Conservation (phyloP, 176 grass and related monocot species). For the Alloteropsis semialata region DNA sequence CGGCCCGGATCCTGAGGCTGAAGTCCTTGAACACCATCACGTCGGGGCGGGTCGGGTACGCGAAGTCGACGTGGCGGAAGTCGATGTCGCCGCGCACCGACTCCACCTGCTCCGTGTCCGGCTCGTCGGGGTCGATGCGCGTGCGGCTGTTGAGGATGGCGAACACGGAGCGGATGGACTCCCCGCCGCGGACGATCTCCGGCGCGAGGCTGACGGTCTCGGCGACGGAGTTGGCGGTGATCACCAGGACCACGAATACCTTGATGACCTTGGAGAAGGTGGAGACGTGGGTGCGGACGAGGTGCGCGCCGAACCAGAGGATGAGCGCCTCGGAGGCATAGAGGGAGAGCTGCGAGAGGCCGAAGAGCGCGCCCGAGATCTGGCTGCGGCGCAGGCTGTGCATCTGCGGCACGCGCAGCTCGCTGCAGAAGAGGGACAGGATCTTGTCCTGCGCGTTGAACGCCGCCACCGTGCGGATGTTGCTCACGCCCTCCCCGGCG, state of each 20-base stretch:
- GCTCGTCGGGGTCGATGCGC: conserved; percentile 68
- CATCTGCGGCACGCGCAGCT: conserved; percentile 65
- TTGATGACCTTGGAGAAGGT: conserved; percentile 97
- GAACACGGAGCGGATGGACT: conserved; percentile 84
- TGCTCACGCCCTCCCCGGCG: conserved; percentile 81
- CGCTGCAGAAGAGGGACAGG: conserved; percentile 67
- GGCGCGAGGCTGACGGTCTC: conserved; percentile 85
- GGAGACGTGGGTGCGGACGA: conserved; percentile 62
- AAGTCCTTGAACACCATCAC: conserved; percentile 80
- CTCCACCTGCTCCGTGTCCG: conserved; percentile 54
- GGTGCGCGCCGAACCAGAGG: conserved; percentile 82
- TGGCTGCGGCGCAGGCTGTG: conserved; percentile 82
- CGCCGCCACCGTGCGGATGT: conserved; percentile 85
- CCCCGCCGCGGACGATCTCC: conserved; percentile 85
- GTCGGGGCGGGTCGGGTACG: conserved; percentile 71
- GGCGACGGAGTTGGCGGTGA: conserved; percentile 89
- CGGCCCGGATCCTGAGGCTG: conserved; percentile 55
- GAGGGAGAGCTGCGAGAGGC: conserved; percentile 67
- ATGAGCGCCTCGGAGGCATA: conserved; percentile 84
- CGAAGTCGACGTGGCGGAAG: conserved; percentile 72
- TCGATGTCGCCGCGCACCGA: conserved; percentile 70
- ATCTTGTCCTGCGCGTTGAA: conserved; percentile 96
- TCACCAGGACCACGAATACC: conserved; percentile 90
- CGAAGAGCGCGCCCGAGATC: conserved; percentile 59
- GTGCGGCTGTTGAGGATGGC: conserved; percentile 65